These are phyloP conservation scores for Silene conica DNA, from an alignment of 148 eudicot genomes.

Conservation along the genomic window DNA sequence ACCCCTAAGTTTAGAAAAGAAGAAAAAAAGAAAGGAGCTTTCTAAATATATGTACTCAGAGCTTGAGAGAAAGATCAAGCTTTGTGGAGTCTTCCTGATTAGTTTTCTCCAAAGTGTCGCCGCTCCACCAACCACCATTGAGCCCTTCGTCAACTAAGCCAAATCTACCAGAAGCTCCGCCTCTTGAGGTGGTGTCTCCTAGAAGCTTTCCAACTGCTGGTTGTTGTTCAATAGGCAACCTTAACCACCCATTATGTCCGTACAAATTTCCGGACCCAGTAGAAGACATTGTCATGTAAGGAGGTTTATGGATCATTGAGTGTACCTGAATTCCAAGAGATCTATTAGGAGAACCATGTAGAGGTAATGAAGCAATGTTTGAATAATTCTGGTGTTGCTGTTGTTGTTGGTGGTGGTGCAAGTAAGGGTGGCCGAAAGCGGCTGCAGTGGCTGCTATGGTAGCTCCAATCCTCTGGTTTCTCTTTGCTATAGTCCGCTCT, in stretches of 20 bases:
- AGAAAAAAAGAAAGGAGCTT: conserved; percentile 10
- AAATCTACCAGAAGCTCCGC: conserved; percentile 40
- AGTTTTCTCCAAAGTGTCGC: conserved; percentile 27
- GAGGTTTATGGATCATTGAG: conserved; percentile 70
- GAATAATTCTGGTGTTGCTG: conserved; percentile 33
- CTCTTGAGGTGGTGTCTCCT: conserved; percentile 29
- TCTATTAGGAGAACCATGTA: conserved; percentile 54
- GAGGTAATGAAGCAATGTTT: conserved; percentile 58
- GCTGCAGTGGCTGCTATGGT: conserved; percentile 36
- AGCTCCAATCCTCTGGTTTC: conserved; percentile 45
- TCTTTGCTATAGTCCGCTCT: conserved; percentile 61
- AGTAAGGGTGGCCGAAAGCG: conserved; percentile 39
- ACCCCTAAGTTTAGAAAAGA: conserved; percentile 23
- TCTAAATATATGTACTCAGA: conserved; percentile 30
- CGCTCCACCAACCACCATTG: conserved; percentile 38
- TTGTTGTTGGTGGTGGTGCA: conserved; percentile 23
- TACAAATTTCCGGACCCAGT: conserved; percentile 38
- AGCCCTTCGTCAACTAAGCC: conserved; percentile 23
- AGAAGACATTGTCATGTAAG: conserved; percentile 24
- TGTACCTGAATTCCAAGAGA: conserved; percentile 83
- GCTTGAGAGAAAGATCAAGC: conserved; percentile 67
- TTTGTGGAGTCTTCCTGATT: conserved; percentile 42
- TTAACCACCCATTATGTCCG: conserved; percentile 57
- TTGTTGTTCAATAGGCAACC: conserved; percentile 58
- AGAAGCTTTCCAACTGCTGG: conserved; percentile 57